Conservation (phyloP, 768 basidiomycete genomes). For the Lactifluus piperatus region DNA sequence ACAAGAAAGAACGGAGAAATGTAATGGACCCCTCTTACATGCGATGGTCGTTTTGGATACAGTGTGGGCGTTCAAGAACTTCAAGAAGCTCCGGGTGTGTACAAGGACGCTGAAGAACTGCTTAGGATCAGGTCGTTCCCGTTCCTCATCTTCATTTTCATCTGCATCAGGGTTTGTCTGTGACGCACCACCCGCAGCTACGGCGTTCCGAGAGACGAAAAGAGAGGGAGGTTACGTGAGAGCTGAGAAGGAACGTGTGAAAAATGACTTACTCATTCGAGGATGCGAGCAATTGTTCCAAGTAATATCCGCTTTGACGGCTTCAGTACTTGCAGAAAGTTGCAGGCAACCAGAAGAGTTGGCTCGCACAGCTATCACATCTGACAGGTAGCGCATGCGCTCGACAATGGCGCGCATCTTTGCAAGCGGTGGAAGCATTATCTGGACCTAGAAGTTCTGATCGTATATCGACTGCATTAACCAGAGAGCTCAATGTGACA, state of each 20-base stretch:
- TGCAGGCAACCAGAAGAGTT: conserved; percentile 51
- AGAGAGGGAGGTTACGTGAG: neutral
- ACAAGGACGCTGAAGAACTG: conserved; percentile 58
- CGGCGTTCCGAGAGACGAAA: neutral
- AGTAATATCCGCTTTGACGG: conserved; percentile 67
- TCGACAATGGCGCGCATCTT: conserved; percentile 77
- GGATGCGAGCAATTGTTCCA: conserved; percentile 73
- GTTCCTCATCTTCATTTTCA: conserved; percentile 29
- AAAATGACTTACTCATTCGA: conserved; percentile 32
- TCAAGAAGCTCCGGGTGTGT: conserved; percentile 66
- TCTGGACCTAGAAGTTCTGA: conserved; percentile 49
- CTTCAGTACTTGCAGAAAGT: conserved; percentile 56
- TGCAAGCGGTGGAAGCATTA: conserved; percentile 64
- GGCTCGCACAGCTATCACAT: conserved; percentile 58
- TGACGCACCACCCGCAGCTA: conserved; percentile 21
- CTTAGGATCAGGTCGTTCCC: conserved; percentile 39
- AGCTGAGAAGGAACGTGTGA: neutral
- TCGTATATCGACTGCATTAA: neutral
- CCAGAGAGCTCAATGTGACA: conserved; percentile 20
- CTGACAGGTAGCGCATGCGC: conserved; percentile 59
- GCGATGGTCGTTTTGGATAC: conserved; percentile 82
- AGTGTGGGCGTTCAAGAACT: conserved; percentile 72
- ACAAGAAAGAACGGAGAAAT: neutral
- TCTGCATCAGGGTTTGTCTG: conserved; percentile 20
- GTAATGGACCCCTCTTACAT: conserved; percentile 40